phyloP scores from a whole-genome alignment of 495 filamentous ascomycete genomes.

The Amorphotheca resinae region DNA sequence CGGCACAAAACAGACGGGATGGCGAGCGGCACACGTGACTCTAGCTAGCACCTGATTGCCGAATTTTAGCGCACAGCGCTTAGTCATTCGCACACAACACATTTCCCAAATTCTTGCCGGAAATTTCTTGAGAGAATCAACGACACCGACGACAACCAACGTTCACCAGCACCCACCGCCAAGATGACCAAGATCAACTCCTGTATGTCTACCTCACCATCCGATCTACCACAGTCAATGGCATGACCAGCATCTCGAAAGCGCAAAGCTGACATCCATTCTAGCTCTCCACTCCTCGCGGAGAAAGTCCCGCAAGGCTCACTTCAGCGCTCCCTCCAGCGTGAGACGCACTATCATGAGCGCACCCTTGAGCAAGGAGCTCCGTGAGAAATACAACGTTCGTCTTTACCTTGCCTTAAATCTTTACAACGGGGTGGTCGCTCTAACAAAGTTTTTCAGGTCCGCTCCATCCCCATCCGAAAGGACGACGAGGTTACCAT shows the following conservation, averaged over 20 bases:
- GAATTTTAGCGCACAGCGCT: too few relatives aligned
- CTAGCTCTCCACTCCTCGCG: conserved; percentile 68
- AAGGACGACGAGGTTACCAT: conserved; percentile 94
- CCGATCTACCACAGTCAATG: not conserved
- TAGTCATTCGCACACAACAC: not conserved
- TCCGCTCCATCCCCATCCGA: conserved; percentile 93
- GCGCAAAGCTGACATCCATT: conserved; percentile 12
- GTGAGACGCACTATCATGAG: conserved; percentile 88
- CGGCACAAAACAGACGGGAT: too few relatives aligned
- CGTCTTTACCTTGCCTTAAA: conserved; percentile 23
- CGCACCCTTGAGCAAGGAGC: conserved; percentile 87
- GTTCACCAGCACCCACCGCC: conserved; percentile 23
- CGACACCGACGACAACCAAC: not conserved
- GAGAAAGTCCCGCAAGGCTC: conserved; percentile 94
- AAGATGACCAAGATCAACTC: conserved; percentile 47
- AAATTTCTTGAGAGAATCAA: not conserved
- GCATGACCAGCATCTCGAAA: not conserved
- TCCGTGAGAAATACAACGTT: conserved; percentile 93
- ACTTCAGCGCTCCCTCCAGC: conserved; percentile 87
- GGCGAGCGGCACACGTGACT: too few relatives aligned
- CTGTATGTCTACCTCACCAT: conserved; percentile 24
- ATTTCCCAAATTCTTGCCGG: not conserved
- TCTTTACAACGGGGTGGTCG: too few relatives aligned
- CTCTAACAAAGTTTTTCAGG: conserved; percentile 35
- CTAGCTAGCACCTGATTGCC: too few relatives aligned